Evolutionary conservation across 2,329 filamentous ascomycete species (phyloP), one percentile per base, ranked within the genome.

Genomic region (Epichloe aotearoae): DNA sequence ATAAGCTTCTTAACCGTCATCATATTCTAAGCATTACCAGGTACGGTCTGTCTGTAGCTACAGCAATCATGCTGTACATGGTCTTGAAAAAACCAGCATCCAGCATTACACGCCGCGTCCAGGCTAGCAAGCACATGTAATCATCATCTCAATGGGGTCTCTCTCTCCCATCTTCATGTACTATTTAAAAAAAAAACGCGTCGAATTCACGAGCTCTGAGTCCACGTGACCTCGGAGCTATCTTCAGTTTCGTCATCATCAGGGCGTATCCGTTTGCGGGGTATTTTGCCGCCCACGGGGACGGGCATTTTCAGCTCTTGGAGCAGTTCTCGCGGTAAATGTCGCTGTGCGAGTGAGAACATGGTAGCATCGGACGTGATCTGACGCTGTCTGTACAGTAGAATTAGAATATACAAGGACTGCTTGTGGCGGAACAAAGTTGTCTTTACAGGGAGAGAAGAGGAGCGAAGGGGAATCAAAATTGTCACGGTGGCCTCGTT

Each of bases 1-100:
- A 42, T 19, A 14, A 17, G 2, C 36, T 30, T 30, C 45, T 14
- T 30, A 12, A n/a, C 19, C 12, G 10, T 23, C 30, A 43, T 39
- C 38, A 45, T 51, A 12, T 30, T n/a, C 41, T 50, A 55, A 26
- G 44, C 34, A 36, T 40, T 26, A 7, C 7, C 37, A 95, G 89
- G 89, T 96, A 94, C 64, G 87, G 86, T 55, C 77, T 95, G 56
- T 84, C 82, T 52, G 67, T 84, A 40, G 90, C 90, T 52, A 98
- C 93, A 39, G 82, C 88, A 12, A 79, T 98, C 63, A 98, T 98
- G 93, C 74, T 98, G 63, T 95, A 85, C 78, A 90, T 97, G 86
- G 82, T 98, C 38, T 73, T 95, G 54, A 89, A 86, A 67, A 95
- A 91, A 69, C 88, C 89, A 14, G 76, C 88, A 10, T 81, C 83